A percentile compares a stretch with the other conserved stretches of the same genome.
phyloP scores from a whole-genome alignment of 768 basidiomycete genomes.

The Suillus alpinus region DNA sequence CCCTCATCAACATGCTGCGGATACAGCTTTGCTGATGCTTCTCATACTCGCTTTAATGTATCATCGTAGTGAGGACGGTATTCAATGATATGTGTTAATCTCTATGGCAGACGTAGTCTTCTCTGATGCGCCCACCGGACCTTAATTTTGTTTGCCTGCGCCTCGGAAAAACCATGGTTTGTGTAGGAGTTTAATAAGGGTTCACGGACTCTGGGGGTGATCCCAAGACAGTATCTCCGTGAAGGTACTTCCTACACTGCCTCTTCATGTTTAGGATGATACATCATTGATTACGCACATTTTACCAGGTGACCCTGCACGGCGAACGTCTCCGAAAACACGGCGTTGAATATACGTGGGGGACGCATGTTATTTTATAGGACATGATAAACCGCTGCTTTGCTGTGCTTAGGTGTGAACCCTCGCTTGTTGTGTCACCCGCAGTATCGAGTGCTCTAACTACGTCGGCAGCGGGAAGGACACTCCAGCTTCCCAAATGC shows the following conservation, averaged over 20 bases:
- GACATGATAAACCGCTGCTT: not conserved
- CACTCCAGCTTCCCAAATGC: too few relatives aligned
- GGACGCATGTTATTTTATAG: not conserved
- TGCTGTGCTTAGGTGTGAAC: not conserved
- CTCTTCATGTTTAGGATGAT: constrained; percentile 11
- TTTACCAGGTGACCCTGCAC: constrained; percentile 60
- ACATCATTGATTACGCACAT: constrained; percentile 10
- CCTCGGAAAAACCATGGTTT: constrained; percentile 78
- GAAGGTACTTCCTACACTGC: constrained; percentile 49
- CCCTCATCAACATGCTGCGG: constrained; percentile 4
- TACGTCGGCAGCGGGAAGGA: not conserved
- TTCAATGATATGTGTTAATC: constrained; percentile 75
- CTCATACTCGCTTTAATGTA: not conserved
- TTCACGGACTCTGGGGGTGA: constrained; percentile 67
- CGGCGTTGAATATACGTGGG: not conserved
- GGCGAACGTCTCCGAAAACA: not conserved
- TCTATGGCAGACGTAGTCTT: constrained; percentile 71
- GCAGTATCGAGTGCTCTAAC: not conserved
- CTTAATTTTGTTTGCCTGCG: constrained; percentile 81
- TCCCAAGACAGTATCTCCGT: constrained; percentile 78
- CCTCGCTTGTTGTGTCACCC: not conserved
- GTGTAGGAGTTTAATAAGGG: constrained; percentile 85
- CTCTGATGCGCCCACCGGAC: constrained; percentile 80
- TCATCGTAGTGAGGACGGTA: constrained; percentile 66
- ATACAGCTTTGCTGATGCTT: constrained; percentile 8